phyloP scores from a whole-genome alignment of 1,139 yeast species.

The Ogataea hybrid region DNA sequence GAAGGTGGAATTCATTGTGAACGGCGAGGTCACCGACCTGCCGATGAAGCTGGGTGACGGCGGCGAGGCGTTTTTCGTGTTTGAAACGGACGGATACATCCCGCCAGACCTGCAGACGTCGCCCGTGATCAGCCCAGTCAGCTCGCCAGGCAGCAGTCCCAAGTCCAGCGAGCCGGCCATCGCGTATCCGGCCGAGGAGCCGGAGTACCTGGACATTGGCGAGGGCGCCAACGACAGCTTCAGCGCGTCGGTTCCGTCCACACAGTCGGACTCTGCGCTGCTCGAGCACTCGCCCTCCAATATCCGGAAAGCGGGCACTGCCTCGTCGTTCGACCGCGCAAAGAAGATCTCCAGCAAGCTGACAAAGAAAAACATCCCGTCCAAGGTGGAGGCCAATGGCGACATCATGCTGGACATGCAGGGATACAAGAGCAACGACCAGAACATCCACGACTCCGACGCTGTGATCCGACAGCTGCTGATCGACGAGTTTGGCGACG shows the following conservation, averaged over 20 bases:
- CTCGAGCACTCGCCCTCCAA: constrained; percentile 16
- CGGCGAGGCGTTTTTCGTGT: constrained; percentile 97
- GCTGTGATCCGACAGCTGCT: constrained; percentile 70
- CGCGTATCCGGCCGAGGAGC: constrained; percentile 43
- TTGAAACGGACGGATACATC: constrained; percentile 73
- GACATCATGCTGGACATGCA: constrained; percentile 91
- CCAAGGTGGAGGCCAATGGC: constrained; percentile 85
- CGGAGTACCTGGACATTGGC: constrained; percentile 41
- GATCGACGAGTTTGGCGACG: constrained; percentile 65
- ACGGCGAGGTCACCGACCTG: constrained; percentile 74
- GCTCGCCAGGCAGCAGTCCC: constrained; percentile 69
- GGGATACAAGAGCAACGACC: constrained; percentile 88
- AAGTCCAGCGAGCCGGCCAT: constrained; percentile 24
- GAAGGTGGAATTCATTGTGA: constrained; percentile 84
- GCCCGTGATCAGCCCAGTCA: constrained; percentile 82
- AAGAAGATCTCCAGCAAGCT: constrained; percentile 67
- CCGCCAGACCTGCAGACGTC: constrained; percentile 84
- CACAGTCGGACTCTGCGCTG: constrained; percentile 25
- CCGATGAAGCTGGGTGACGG: constrained; percentile 98
- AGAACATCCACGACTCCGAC: constrained; percentile 67
- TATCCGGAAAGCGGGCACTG: constrained; percentile 14
- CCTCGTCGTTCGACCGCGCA: constrained; percentile 55
- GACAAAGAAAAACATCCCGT: constrained; percentile 74
- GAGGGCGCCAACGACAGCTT: constrained; percentile 24
- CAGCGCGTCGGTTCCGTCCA: constrained; percentile 15